These are phyloP conservation scores for Neostapfia colusana DNA, from an alignment of 176 grass and related monocot genomes.

Conservation along the genomic window DNA sequence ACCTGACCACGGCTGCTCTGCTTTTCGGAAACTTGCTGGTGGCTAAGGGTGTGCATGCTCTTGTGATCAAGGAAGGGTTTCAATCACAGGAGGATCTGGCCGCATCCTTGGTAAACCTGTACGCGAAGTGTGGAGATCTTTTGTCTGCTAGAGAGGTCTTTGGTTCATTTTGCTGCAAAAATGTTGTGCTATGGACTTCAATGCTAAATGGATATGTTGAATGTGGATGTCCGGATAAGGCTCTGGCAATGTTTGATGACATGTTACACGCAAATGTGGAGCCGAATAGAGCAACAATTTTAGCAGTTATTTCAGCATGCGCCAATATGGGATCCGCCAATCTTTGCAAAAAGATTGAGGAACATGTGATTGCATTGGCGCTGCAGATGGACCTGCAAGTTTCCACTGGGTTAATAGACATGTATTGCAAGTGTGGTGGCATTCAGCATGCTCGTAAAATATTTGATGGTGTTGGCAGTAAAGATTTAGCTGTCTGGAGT, in stretches of 20 bases:
- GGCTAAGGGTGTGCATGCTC: slow-evolving; percentile 43
- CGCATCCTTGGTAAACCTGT: slow-evolving; percentile 54
- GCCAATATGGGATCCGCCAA: slow-evolving; percentile 42
- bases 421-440: slow-evolving; percentile 58
- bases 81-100: slow-evolving; percentile 23
- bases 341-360: slow-evolving; percentile 41
- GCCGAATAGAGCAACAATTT: slow-evolving; percentile 53
- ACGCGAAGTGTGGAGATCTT: slow-evolving; percentile 55
- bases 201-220: slow-evolving; percentile 63
- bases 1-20: slow-evolving; percentile 37
- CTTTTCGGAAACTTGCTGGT: slow-evolving; percentile 38
- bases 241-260: slow-evolving; percentile 39
- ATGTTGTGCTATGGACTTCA: slow-evolving; percentile 59
- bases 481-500: slow-evolving; percentile 69
- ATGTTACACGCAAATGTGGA: slow-evolving; percentile 44
- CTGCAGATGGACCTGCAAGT: slow-evolving; percentile 47
- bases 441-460: slow-evolving; percentile 57
- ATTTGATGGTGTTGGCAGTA: slow-evolving; percentile 49
- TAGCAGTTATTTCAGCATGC: slow-evolving; percentile 48
- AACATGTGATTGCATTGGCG: slow-evolving; percentile 33
- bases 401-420: slow-evolving; percentile 50
- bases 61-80: slow-evolving; percentile 52
- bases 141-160: slow-evolving; percentile 43
- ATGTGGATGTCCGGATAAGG: slow-evolving; percentile 36
- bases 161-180: slow-evolving; percentile 33